Evolutionary conservation across 441 rosid genomes (phyloP).

Genomic region (Bruguiera hainesii): DNA sequence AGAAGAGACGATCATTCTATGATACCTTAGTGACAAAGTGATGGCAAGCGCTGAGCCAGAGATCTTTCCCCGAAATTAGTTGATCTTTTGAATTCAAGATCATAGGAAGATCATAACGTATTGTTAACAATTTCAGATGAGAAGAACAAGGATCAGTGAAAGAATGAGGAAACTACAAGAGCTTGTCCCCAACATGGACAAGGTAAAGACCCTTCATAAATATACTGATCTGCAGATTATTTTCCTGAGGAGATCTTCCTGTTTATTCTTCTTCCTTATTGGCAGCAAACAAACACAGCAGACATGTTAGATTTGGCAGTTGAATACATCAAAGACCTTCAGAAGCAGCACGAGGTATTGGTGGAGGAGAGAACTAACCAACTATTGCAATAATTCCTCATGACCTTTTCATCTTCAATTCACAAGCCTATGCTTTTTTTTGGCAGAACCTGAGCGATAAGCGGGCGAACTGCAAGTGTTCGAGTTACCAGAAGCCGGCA

Average conservation of each 20-base stretch:
- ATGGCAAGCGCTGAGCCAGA: too few species aligned
- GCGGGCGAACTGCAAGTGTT: constrained; percentile 58
- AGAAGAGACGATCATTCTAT: too few species aligned
- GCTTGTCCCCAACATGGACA: constrained; percentile 38
- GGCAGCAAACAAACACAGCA: constrained; percentile 50
- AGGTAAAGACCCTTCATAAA: constrained; percentile 14
- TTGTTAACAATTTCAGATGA: constrained; percentile 16
- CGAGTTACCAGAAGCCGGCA: constrained; percentile 30
- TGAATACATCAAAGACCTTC: constrained; percentile 46
- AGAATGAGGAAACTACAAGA: constrained; percentile 37
- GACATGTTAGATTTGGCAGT: constrained; percentile 50
- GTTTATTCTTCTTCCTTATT: constrained; percentile 14
- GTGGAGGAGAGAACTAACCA: background rate
- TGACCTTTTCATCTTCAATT: background rate
- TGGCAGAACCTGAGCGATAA: constrained; percentile 47
- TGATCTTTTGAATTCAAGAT: too few species aligned
- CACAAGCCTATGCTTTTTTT: background rate
- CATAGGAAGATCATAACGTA: too few species aligned
- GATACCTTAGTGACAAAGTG: too few species aligned
- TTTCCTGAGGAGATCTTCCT: background rate
- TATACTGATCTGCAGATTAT: background rate
- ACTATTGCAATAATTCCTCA: background rate
- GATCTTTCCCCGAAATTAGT: too few species aligned
- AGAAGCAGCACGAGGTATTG: constrained; percentile 46
- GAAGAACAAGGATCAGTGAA: constrained; percentile 38